Conservation (phyloP, 1,284 basidiomycete species). For the Gymnopus androsaceus region DNA sequence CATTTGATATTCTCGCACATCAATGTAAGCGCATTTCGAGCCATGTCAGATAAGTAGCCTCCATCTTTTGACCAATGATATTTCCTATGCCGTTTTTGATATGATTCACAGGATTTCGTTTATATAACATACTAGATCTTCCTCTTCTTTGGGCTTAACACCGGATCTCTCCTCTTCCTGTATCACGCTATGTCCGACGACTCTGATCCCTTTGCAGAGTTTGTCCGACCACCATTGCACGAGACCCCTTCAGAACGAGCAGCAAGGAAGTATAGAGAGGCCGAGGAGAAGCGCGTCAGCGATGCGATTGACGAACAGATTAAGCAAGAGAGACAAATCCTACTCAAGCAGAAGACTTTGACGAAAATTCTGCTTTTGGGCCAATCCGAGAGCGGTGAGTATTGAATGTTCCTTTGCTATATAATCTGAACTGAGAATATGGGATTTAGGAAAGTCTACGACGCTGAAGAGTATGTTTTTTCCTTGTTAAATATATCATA, state of each 20-base stretch:
- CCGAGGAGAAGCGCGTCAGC: constrained; percentile 55
- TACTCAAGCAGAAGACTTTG: constrained; percentile 51
- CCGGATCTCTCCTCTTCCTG: too few relatives aligned
- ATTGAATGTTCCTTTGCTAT: background rate
- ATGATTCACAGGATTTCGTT: too few relatives aligned
- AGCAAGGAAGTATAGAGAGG: constrained; percentile 48
- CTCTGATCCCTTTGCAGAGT: constrained; percentile 14
- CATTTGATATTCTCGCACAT: too few relatives aligned
- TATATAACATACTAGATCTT: too few relatives aligned
- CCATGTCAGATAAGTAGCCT: too few relatives aligned
- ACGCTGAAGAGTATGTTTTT: constrained; percentile 58
- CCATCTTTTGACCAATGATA: too few relatives aligned
- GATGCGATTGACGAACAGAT: constrained; percentile 67
- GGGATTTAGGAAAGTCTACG: constrained; percentile 55
- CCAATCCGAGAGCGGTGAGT: constrained; percentile 56
- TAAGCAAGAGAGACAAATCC: constrained; percentile 45
- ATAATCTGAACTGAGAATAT: background rate
- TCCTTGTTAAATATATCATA: constrained; percentile 10
- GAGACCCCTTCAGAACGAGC: constrained; percentile 37
- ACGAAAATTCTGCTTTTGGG: constrained; percentile 65
- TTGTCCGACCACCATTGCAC: constrained; percentile 13
- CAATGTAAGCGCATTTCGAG: too few relatives aligned
- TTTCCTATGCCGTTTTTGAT: too few relatives aligned
- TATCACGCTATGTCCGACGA: background rate
- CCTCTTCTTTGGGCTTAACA: too few relatives aligned